phyloP scores from a whole-genome alignment of 2,329 filamentous ascomycete genomes.

The Colletotrichum sp. region DNA sequence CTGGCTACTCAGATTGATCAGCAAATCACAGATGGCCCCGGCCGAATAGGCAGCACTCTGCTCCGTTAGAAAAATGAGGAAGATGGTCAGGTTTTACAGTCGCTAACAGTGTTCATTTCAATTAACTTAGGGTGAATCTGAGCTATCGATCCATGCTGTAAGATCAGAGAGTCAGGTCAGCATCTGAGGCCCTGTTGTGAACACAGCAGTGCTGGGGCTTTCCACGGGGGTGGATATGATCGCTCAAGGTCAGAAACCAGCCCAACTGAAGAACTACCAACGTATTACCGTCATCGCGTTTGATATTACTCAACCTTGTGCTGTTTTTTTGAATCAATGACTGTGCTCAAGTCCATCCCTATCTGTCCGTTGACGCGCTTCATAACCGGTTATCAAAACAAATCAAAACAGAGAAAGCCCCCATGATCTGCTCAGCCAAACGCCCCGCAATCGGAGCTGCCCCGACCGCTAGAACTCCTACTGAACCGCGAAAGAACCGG shows the following conservation, averaged over 20 bases:
- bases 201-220: background rate
- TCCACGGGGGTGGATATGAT: background rate
- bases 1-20: background rate
- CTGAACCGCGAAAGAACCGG: background rate
- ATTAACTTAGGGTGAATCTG: background rate
- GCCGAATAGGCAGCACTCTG: background rate
- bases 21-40: background rate
- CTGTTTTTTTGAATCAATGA: background rate
- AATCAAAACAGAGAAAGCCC: background rate
- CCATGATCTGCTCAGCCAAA: background rate
- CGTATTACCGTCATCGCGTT: background rate
- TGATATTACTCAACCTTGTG: background rate
- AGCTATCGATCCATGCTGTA: background rate
- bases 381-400: background rate
- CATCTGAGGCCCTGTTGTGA: background rate
- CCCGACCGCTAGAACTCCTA: background rate
- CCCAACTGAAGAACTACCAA: background rate
- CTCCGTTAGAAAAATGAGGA: background rate
- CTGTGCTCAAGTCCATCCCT: background rate
- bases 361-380: background rate
- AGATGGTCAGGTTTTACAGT: background rate
- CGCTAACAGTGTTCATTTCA: background rate
- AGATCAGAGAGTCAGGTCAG: background rate
- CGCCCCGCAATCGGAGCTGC: background rate
- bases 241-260: background rate